Percentiles rank a stretch among this genome's conserved stretches.
These are phyloP conservation scores for Jaltomata sinuosa DNA, from an alignment of 257 asterid species.

Conservation along the genomic window DNA sequence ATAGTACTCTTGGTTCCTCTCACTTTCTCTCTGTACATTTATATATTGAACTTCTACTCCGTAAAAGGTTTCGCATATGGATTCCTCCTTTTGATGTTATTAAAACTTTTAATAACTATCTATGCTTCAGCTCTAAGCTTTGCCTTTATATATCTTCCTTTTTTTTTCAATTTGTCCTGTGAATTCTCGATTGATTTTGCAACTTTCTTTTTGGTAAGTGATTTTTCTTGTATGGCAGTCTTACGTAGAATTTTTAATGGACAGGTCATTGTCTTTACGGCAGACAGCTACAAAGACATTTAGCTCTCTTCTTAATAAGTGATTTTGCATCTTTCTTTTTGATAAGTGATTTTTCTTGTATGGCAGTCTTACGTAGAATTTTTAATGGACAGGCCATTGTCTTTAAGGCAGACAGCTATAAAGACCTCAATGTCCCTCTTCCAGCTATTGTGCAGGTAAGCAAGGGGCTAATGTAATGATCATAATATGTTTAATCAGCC, in stretches of 20 bases:
- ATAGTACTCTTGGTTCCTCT: neutral
- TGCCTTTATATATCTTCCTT: neutral
- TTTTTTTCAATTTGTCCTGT: neutral
- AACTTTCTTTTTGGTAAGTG: neutral
- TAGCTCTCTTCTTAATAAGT: neutral
- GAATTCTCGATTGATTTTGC: neutral
- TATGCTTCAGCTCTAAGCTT: neutral
- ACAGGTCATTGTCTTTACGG: constrained; percentile 84
- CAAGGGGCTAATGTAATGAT: constrained; percentile 2
- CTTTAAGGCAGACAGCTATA: constrained; percentile 62
- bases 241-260: constrained; percentile 7
- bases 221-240: constrained; percentile 5
- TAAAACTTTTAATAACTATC: neutral
- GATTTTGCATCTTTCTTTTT: neutral
- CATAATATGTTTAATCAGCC: neutral
- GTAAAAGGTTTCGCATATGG: neutral
- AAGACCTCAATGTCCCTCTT: constrained; percentile 79
- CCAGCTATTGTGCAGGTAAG: constrained; percentile 90
- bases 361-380: constrained; percentile 5
- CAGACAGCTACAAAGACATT: constrained; percentile 66
- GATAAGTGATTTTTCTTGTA: constrained; percentile 6
- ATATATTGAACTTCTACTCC: neutral
- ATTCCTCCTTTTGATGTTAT: neutral
- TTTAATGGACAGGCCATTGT: constrained; percentile 67
- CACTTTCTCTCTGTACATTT: neutral